Evolutionary conservation across 768 basidiomycete genomes (phyloP), one percentile per base, ranked within the genome.

Genomic region (Podaxis sp.): DNA sequence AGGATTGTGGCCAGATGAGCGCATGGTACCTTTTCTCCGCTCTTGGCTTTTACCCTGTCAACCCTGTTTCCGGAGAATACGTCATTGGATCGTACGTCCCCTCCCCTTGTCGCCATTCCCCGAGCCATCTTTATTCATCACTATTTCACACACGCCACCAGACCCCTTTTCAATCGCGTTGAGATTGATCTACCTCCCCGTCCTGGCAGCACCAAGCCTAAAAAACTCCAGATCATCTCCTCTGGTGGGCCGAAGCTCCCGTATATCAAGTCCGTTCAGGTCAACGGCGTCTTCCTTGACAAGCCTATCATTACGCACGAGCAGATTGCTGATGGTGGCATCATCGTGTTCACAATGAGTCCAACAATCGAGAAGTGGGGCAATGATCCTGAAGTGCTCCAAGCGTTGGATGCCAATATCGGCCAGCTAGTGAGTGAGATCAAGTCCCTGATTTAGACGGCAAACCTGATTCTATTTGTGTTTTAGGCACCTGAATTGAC

Each of bases 1-100:
- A 94, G 70, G 92, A 94, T 69, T 93, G 91, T 65, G 91, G 92
- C 0, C 91, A 94, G 70, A 94, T 93, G 92, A 90, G 88, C 68
- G 89, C 91, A 0, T 93, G 92, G 92, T 93, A 88, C 66, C 80
- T 93, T 11, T 93, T 93, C 74, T 87, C 85, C 50, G 85, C 90
- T 0, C 79, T 94, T 71, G 91, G 92, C 1, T 90, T 93, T 72
- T 93, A 93, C 67, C 91, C 90, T 51, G 90, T 93, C 50, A 87
- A 93, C 69, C 91, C 92, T 0, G 88, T 89, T 0, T 89, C 88
- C 0, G 86, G 83, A 2, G 83, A 85, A 68, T 93, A 93, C 64
- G 78, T 92, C 60, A 78, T 94, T 49, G 92, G 91, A 65, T 86
- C 86, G 89, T 88, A 70, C 48, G 82, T 79, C 12, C 22, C 36